phyloP scores from a whole-genome alignment of 164 flowering plant genomes.

The Magnolia changhungtana region DNA sequence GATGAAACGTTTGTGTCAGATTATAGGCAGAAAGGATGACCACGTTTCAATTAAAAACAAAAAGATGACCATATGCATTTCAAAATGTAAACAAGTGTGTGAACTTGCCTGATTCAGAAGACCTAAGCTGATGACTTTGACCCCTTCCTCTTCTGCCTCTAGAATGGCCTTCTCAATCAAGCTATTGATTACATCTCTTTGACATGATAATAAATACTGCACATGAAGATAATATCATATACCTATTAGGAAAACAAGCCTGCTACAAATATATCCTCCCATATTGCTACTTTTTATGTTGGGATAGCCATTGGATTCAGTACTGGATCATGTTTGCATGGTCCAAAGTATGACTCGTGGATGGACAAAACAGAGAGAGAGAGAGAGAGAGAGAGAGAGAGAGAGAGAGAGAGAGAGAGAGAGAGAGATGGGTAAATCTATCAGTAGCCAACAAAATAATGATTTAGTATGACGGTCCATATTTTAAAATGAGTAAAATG shows the following conservation, averaged over 20 bases:
- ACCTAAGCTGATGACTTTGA: slow-evolving; percentile 63
- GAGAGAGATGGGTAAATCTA: too few species aligned
- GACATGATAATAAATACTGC: slow-evolving; percentile 23
- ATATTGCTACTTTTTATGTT: too few species aligned
- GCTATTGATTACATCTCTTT: slow-evolving; percentile 39
- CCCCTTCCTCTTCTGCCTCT: slow-evolving; percentile 57
- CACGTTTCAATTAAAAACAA: not conserved
- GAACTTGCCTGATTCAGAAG: slow-evolving; percentile 54
- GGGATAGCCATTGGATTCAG: too few species aligned
- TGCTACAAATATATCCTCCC: not conserved
- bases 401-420: too few species aligned
- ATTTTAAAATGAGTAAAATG: too few species aligned
- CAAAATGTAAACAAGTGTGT: not conserved
- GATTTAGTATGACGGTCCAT: too few species aligned
- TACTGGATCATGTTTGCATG: too few species aligned
- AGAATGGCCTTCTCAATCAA: slow-evolving; percentile 63
- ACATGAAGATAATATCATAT: not conserved
- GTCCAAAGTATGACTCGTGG: too few species aligned
- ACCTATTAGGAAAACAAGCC: not conserved
- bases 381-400: too few species aligned
- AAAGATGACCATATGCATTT: not conserved
- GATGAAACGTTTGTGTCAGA: not conserved
- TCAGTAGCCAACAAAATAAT: too few species aligned
- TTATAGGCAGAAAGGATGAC: not conserved
- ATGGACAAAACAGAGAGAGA: too few species aligned